A percentile compares a stretch with the other conserved stretches of the same genome.
These are phyloP conservation scores for Hypoxylon subgilvum DNA, from an alignment of 495 filamentous ascomycete genomes.

Conservation along the genomic window DNA sequence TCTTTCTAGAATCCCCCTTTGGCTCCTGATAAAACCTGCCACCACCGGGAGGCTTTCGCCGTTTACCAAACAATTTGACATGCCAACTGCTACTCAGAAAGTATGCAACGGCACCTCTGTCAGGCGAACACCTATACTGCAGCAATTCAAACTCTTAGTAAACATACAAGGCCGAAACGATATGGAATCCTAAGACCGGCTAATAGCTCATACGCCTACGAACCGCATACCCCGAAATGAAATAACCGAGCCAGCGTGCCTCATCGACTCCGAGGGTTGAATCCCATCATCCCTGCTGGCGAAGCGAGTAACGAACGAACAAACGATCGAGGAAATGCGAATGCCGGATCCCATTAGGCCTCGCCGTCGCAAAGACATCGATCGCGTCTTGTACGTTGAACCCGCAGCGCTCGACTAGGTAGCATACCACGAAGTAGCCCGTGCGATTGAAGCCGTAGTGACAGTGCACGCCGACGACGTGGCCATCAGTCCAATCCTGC, in stretches of 20 bases:
- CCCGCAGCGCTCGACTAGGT: conserved; percentile 80
- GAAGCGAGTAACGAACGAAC: conserved; percentile 71
- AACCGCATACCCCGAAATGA: neutral
- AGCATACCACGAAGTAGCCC: conserved; percentile 89
- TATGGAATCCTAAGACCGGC: neutral
- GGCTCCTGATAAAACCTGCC: too few species aligned
- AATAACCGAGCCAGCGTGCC: neutral
- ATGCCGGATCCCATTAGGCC: conserved; percentile 87
- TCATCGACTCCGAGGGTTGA: neutral
- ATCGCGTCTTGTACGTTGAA: conserved; percentile 79
- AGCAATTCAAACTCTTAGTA: conserved; percentile 7
- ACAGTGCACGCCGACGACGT: conserved; percentile 82
- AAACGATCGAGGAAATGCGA: conserved; percentile 87
- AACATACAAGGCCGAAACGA: neutral
- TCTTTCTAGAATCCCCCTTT: too few species aligned
- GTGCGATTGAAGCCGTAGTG: conserved; percentile 96
- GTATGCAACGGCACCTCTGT: conserved; percentile 5
- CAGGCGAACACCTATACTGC: conserved; percentile 14
- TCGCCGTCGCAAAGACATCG: conserved; percentile 72
- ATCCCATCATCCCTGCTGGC: conserved; percentile 31
- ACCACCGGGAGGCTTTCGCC: too few species aligned
- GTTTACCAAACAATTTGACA: too few species aligned
- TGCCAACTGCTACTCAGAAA: too few species aligned
- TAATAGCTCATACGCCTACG: conserved; percentile 3
- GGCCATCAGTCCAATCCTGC: conserved; percentile 49